Percentiles rank a stretch among this genome's conserved stretches.
These are phyloP conservation scores for Tetracentron sinense DNA, from an alignment of 164 flowering plant species.

Conservation along the genomic window DNA sequence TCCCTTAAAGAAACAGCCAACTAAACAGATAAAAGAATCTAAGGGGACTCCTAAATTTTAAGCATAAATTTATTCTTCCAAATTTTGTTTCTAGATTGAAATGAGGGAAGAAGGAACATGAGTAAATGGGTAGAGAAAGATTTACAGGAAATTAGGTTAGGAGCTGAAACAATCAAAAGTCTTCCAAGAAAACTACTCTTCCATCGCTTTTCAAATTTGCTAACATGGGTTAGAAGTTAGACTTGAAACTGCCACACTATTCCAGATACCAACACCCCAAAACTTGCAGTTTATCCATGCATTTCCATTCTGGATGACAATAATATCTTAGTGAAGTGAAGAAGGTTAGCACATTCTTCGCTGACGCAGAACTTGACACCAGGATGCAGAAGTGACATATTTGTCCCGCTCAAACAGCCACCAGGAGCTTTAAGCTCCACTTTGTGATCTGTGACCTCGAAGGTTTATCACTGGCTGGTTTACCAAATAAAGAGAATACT, in stretches of 20 bases:
- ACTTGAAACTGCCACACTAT: constrained; percentile 4
- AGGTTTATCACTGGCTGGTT: constrained; percentile 4
- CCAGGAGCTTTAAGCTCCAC: constrained; percentile 21
- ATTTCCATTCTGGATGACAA: background rate
- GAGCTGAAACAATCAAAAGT: constrained; percentile 16
- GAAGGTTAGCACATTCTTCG: background rate
- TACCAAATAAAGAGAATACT: background rate
- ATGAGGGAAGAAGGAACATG: background rate
- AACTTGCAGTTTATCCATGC: background rate
- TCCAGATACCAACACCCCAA: background rate
- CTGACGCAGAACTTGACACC: constrained; percentile 1
- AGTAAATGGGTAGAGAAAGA: background rate
- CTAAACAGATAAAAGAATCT: background rate
- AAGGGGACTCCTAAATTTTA: background rate
- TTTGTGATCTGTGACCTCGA: constrained; percentile 16
- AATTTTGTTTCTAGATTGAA: background rate
- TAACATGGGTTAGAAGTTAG: constrained; percentile 13
- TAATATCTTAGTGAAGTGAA: background rate
- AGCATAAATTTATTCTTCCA: background rate
- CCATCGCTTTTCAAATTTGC: constrained; percentile 5
- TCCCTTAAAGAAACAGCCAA: background rate
- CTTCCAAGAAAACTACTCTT: background rate
- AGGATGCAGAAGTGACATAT: constrained; percentile 9
- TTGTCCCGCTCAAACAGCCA: constrained; percentile 2
- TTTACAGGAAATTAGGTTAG: background rate